A percentile compares a stretch with the other conserved stretches of the same genome.
phyloP scores from a whole-genome alignment of 177 flowering plant genomes.

The Vitis hybrid region DNA sequence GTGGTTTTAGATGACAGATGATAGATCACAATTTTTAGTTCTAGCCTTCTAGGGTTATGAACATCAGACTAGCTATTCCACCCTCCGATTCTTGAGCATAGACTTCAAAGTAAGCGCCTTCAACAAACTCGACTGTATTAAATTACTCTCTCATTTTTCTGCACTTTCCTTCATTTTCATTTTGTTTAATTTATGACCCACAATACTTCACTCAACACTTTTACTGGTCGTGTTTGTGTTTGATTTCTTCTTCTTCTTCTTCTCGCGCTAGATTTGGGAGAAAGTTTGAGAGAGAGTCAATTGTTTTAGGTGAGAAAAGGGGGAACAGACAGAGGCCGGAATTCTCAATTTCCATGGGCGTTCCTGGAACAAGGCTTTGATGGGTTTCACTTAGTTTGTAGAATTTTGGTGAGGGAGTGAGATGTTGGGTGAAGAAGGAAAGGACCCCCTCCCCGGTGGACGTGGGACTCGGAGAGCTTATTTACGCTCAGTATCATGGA shows the following conservation, averaged over 20 bases:
- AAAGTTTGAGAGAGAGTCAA: conserved; percentile 22
- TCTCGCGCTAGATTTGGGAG: conserved; percentile 1
- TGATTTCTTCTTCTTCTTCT: conserved; percentile 34
- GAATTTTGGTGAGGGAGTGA: conserved; percentile 15
- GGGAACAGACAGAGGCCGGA: background rate
- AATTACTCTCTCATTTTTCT: background rate
- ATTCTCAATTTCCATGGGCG: conserved; percentile 14
- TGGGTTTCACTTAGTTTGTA: conserved; percentile 16
- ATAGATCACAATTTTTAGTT: too few species aligned
- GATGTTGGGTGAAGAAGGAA: conserved; percentile 48
- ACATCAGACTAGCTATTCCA: too few species aligned
- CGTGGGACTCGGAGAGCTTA: conserved; percentile 32
- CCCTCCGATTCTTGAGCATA: background rate
- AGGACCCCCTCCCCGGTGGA: conserved; percentile 23
- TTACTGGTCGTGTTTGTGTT: conserved; percentile 51
- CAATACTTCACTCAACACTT: conserved; percentile 6
- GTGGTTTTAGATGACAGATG: too few species aligned
- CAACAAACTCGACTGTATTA: conserved; percentile 16
- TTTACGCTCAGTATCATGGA: conserved; percentile 67
- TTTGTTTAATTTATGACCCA: conserved; percentile 7
- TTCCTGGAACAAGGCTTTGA: conserved; percentile 31
- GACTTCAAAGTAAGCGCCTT: conserved; percentile 16
- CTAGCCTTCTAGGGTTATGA: too few species aligned
- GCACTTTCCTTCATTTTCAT: background rate
- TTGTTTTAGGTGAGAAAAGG: conserved; percentile 37